Evolutionary conservation across 2,329 filamentous ascomycete species (phyloP), one percentile per base, ranked within the genome.

Genomic region (Cladosporium halotolerans): DNA sequence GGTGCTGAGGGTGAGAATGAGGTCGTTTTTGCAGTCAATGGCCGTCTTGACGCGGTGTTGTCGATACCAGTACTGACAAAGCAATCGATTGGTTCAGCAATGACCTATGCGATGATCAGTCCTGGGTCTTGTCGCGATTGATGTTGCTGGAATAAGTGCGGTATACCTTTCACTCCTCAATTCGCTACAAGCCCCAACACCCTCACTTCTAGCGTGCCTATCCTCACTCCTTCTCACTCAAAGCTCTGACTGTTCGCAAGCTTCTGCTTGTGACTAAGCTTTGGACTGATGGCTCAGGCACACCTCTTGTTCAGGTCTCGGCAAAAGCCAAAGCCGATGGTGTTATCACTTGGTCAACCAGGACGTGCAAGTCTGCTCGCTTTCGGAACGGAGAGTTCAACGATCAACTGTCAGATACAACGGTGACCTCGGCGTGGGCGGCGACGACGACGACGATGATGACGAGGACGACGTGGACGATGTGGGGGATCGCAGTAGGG

Each of bases 381-480:
- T 65, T 67, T 51, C 68, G 66, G 51, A 73, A 67, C 52, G 66
- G 63, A 47, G 67, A 64, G 59, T 72, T 64, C 58, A 71, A 63
- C 59, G 68, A 65, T 49, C 66, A 58, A 68, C 66, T 28, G 68
- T 67, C 52, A 71, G 62, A 60, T 66, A 62, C 50, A 72, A 60
- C 55, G 62, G 66, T 19, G 59, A 50, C 7, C 31, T 40, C 19
- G 57, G 19, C 48, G 50, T 47, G 9, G 54, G 31, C 28, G 40
- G 32, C 36, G 57, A 57, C 47, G 50, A 34, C 33, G 47, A 48
- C 11, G 45, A 43, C 19, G 57, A 47, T 39, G 44, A 42, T 10
- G 18, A 42, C 16, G 51, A 42, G 31, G 45, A 44, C 14, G 48
- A 44, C 40, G 28, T 33, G n/a, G n/a, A 32, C n/a, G 33, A 34